Conservation (phyloP, 768 basidiomycete genomes). For the Fomitopsis serialis region DNA sequence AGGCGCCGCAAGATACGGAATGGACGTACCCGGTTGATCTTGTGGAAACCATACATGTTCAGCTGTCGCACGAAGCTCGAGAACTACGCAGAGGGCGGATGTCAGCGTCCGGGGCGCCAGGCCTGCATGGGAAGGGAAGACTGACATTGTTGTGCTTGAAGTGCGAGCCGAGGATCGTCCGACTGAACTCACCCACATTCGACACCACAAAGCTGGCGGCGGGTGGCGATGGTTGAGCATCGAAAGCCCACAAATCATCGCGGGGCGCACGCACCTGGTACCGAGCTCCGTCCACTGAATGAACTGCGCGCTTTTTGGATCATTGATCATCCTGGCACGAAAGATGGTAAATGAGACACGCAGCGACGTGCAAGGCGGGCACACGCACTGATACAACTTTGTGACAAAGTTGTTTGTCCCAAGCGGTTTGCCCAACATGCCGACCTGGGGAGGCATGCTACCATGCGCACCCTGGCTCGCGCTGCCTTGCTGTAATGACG, state of each 20-base stretch:
- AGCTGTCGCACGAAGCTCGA: conserved; percentile 92
- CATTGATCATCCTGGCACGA: conserved; percentile 72
- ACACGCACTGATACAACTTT: conserved; percentile 77
- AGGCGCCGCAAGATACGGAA: not conserved
- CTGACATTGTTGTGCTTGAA: conserved; percentile 89
- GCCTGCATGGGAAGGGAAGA: not conserved
- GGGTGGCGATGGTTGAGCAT: not conserved
- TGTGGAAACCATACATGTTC: conserved; percentile 97
- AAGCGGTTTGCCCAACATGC: conserved; percentile 60
- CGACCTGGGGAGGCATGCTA: conserved; percentile 36
- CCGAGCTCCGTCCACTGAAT: conserved; percentile 82
- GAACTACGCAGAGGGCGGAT: conserved; percentile 44
- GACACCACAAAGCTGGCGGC: conserved; percentile 69
- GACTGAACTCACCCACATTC: conserved; percentile 81
- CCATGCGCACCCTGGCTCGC: conserved; percentile 14
- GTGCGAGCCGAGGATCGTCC: conserved; percentile 78
- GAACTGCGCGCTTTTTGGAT: conserved; percentile 72
- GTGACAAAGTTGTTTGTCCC: conserved; percentile 79
- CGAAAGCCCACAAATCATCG: not conserved
- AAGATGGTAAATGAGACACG: not conserved
- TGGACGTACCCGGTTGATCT: conserved; percentile 73
- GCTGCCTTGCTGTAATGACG: conserved; percentile 6
- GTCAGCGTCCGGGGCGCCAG: not conserved
- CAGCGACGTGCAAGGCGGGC: not conserved
- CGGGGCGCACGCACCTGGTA: conserved; percentile 38